Percentiles rank a stretch among this genome's conserved stretches.
Conservation (phyloP, 2,329 filamentous ascomycete genomes). For the Byssochlamys sp. region DNA sequence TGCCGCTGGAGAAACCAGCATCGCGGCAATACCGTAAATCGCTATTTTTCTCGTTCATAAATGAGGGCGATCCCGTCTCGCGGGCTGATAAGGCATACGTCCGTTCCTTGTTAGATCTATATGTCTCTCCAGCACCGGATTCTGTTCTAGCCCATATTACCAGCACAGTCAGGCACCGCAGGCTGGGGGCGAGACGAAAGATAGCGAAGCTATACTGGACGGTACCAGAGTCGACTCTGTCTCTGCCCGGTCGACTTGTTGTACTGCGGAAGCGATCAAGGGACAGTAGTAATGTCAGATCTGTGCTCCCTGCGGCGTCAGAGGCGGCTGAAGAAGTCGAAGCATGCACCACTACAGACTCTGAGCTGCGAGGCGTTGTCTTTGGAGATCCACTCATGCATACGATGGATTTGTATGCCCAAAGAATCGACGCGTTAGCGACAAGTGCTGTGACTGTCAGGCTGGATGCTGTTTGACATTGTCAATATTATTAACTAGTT, state of each 20-base stretch:
- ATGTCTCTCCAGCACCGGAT: slow-evolving; percentile 50
- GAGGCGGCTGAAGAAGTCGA: slow-evolving; percentile 49
- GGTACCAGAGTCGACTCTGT: slow-evolving; percentile 57
- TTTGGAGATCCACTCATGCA: slow-evolving; percentile 78
- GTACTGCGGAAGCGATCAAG: slow-evolving; percentile 46
- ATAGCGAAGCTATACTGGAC: slow-evolving; percentile 44
- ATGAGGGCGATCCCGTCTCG: slow-evolving; percentile 74
- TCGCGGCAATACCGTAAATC: slow-evolving; percentile 49
- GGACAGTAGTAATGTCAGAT: slow-evolving; percentile 39
- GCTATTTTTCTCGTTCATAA: slow-evolving; percentile 69
- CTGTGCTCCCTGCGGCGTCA: slow-evolving; percentile 34
- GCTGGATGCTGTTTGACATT: not conserved
- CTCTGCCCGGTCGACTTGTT: slow-evolving; percentile 60
- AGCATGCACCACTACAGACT: slow-evolving; percentile 59
- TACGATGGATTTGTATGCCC: slow-evolving; percentile 67
- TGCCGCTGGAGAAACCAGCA: slow-evolving; percentile 56
- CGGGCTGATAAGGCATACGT: slow-evolving; percentile 70
- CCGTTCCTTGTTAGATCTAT: slow-evolving; percentile 60
- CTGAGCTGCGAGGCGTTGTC: slow-evolving; percentile 58
- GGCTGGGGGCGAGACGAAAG: slow-evolving; percentile 8
- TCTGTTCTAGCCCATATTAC: slow-evolving; percentile 5
- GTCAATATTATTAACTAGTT: not conserved
- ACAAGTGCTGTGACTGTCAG: slow-evolving; percentile 51
- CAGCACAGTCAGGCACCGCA: not conserved
- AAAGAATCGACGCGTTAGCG: slow-evolving; percentile 61